Percentiles rank a stretch among this genome's conserved stretches.
Conservation (phyloP, 2,329 filamentous ascomycete genomes). For the Gyromitra esculenta region DNA sequence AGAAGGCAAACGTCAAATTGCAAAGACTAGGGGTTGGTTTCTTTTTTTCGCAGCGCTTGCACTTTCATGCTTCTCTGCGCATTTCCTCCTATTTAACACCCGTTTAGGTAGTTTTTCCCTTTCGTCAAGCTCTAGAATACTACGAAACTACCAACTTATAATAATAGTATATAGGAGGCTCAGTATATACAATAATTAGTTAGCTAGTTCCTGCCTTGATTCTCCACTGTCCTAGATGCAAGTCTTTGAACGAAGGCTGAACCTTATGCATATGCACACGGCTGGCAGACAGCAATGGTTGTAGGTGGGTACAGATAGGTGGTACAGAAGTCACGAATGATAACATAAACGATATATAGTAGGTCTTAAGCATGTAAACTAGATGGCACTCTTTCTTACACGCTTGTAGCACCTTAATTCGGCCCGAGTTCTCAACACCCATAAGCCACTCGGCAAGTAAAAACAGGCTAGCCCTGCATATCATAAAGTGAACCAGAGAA, state of each 20-base stretch:
- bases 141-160: conserved; percentile 15
- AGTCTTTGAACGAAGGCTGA: conserved; percentile 36
- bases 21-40: conserved; percentile 4
- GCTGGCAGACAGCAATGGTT: conserved; percentile 27
- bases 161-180: conserved; percentile 17
- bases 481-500: conserved; percentile 35
- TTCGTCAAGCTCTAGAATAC: background rate
- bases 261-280: conserved; percentile 16
- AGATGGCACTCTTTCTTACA: conserved; percentile 32
- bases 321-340: conserved; percentile 33
- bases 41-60: background rate
- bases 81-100: conserved; percentile 4
- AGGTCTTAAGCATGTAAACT: conserved; percentile 40
- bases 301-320: conserved; percentile 17
- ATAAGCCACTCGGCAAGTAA: conserved; percentile 40
- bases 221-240: conserved; percentile 35
- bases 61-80: background rate
- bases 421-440: conserved; percentile 34
- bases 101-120: conserved; percentile 22
- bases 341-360: conserved; percentile 42
- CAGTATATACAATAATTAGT: background rate
- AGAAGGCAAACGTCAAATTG: background rate
- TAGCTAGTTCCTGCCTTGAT: conserved; percentile 24
- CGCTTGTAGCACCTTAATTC: conserved; percentile 47
- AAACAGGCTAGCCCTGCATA: conserved; percentile 39